Evolutionary conservation across 768 basidiomycete genomes (phyloP), one percentile per base, ranked within the genome.

Genomic region (Saitozyma podzolica): DNA sequence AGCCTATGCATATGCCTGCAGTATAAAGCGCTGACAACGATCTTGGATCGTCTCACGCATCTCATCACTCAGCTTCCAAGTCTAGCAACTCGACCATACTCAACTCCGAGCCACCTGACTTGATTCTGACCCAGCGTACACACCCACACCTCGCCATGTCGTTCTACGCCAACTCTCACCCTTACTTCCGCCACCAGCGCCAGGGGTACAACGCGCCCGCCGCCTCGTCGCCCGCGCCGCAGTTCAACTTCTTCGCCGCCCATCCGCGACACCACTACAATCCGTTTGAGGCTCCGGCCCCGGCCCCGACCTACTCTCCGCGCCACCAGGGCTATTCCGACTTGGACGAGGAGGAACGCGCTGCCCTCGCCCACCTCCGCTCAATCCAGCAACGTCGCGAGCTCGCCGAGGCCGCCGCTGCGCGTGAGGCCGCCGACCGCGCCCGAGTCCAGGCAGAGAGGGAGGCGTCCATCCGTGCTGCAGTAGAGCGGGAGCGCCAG

Each of bases 301-400:
- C 11, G 13, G 45, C 2, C 45, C 11, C 13, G 13, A 3, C 6
- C 13, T 47, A 47, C 45, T 11, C 59, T 41, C 9, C 49, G 3
- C 9, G 16, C 16, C n/a, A 49, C 37, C 20, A 52, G 39, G 37
- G 51, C 61, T 6, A 19, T 41, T 49, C 54, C 57, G 64, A 62
- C 51, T 13, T 66, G 47, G 71, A 75, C 20, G 71, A 66, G 5
- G 74, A 75, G 48, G 74, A 75, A 56, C 67, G 62, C 49, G 67
- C 67, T 45, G 72, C 72, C 56, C 58, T 73, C 17, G 71, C 69
- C 42, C 69, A 75, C 54, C 69, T 75, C 14, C 67, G 62, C 41
- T 40, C 64, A 9, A 69, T 75, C 58, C 74, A 66, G 54, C 65
- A 63, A 51, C 61, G 72, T n/a, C 58, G 63, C 13, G 59, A 73